phyloP scores from a whole-genome alignment of 108 stramenopile species.

The Nannochloropsis oceanica region DNA sequence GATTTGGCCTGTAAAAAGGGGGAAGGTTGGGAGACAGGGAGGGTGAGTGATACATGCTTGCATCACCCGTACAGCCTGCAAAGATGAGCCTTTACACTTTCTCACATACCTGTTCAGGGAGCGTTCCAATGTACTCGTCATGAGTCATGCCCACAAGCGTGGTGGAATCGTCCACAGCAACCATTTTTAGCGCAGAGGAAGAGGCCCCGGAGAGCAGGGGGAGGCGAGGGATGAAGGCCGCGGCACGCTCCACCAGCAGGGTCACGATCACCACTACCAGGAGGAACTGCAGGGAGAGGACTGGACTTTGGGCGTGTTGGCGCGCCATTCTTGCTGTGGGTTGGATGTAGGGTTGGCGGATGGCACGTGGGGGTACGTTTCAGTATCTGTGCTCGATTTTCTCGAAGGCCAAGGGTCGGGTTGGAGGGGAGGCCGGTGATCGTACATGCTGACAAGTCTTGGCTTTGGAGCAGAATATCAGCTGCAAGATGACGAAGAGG shows the following conservation, averaged over 20 bases:
- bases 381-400: too few relatives aligned
- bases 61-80: too few relatives aligned
- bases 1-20: not conserved
- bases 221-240: not conserved
- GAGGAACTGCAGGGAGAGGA: not conserved
- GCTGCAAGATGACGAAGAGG: too few relatives aligned
- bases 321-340: too few relatives aligned
- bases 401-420: too few relatives aligned
- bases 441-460: too few relatives aligned
- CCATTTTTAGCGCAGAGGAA: not conserved
- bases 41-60: not conserved
- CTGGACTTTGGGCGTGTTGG: too few relatives aligned
- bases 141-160: not conserved
- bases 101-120: not conserved
- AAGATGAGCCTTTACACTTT: not conserved
- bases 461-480: too few relatives aligned
- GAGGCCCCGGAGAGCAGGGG: not conserved
- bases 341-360: too few relatives aligned
- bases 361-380: too few relatives aligned
- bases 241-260: not conserved
- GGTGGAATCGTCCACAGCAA: not conserved
- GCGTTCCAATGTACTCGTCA: not conserved
- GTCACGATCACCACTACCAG: not conserved
- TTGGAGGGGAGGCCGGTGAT: too few relatives aligned
- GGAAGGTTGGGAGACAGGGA: not conserved